Evolutionary conservation across 805 yeast species (phyloP), one percentile per base, ranked within the genome.

Genomic region (Yarrowia sp.): DNA sequence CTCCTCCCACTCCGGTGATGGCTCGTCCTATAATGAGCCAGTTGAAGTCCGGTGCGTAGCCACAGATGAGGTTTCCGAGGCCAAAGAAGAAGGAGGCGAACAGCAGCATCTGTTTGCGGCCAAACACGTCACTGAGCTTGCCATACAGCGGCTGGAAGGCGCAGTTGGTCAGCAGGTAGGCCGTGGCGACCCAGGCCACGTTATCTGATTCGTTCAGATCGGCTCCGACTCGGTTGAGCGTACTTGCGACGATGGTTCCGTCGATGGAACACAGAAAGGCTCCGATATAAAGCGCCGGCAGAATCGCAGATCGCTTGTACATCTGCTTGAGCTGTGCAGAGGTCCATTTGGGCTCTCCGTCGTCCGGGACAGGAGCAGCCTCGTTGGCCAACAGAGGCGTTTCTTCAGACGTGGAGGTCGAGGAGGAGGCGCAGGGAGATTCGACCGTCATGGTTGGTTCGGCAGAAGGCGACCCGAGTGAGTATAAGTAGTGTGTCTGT

Each of bases 1-100:
- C 95, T 17, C 96, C 97, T 12, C 97, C 97, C 68, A 90, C 83
- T 19, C 97, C 97, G 34, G 96, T 87, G 60, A 92, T 81, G 70
- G 91, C 87, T 72, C 96, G 81, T 0, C 92, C 94, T 1, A 84
- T 87, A 64, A 90, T 87, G 47, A 89, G 78, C 82, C 83, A 81
- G 69, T 80, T 77, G 84, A 89, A 85, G 44, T 80, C 79, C n/a
- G 72, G 75, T 0, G 91, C 76, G 5, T 84, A 70, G 0, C 90
- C 93, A 67, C 85, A 83, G 34, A 84, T 68, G 19, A 80, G 70
- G 72, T 85, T 83, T n/a, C 87, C 86, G 15, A 82, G 24, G 5
- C 78, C 82, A 71, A 85, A 84, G 67, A 80, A 72, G n/a, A 76
- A 68, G 40, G 80, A 78, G 33, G 85, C 82, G 36, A 78, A 73